phyloP scores from a whole-genome alignment of 163 green algal species.

The Scenedesmus sp. region DNA sequence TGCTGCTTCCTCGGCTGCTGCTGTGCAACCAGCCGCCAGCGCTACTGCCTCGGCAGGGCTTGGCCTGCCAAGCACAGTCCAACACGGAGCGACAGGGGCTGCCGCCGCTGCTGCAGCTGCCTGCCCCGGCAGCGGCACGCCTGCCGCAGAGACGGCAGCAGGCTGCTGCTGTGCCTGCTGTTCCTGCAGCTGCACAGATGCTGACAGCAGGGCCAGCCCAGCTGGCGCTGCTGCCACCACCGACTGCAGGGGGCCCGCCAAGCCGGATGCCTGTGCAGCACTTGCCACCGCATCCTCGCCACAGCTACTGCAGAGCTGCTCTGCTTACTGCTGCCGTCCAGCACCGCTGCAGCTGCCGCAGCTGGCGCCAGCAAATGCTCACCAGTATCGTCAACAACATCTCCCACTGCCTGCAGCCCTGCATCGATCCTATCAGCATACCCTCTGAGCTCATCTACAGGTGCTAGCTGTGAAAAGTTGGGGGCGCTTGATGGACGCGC shows the following conservation, averaged over 20 bases:
- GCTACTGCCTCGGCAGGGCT: not conserved
- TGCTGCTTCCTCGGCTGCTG: constrained; percentile 1
- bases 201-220: not conserved
- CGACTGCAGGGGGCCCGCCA: not conserved
- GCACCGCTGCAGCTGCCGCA: not conserved
- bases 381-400: not conserved
- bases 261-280: not conserved
- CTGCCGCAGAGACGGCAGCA: not conserved
- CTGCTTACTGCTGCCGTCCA: constrained; percentile 6
- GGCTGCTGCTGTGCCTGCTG: not conserved
- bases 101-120: not conserved
- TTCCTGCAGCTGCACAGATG: not conserved
- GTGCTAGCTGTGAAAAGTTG: not conserved
- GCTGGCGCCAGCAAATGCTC: not conserved
- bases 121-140: not conserved
- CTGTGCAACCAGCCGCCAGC: not conserved
- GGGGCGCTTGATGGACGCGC: constrained; percentile 30
- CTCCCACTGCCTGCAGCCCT: not conserved
- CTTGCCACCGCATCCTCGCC: not conserved
- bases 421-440: too few relatives aligned
- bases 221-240: not conserved
- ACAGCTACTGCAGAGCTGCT: not conserved
- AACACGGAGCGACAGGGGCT: not conserved
- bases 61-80: not conserved
- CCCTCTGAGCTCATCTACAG: not conserved